Evolutionary conservation across 2,329 filamentous ascomycete genomes (phyloP).

Genomic region (Colletotrichum eremochloae): DNA sequence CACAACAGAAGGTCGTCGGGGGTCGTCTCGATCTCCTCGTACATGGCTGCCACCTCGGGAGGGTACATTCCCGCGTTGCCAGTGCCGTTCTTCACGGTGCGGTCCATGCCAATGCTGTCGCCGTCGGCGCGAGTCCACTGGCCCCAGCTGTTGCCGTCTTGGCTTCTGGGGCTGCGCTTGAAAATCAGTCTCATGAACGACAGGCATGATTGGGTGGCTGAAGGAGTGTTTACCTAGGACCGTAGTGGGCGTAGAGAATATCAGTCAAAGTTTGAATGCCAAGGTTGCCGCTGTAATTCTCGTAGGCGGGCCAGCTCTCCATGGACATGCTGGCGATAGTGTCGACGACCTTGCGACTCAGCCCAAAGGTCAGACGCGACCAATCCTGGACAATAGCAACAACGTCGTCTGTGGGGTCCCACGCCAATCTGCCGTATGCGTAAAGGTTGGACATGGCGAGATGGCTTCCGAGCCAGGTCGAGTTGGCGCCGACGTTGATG

Average conservation of each 20-base stretch:
- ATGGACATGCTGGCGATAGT: slow-evolving; percentile 74
- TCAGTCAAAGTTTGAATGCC: slow-evolving; percentile 78
- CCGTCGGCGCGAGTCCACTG: slow-evolving; percentile 78
- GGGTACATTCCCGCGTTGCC: slow-evolving; percentile 77
- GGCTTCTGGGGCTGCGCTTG: slow-evolving; percentile 67
- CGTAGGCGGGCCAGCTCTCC: slow-evolving; percentile 78
- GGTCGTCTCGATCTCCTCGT: slow-evolving; percentile 72
- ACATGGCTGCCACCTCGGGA: slow-evolving; percentile 67
- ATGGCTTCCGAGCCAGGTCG: slow-evolving; percentile 78
- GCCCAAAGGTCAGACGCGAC: slow-evolving; percentile 76
- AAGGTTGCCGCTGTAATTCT: slow-evolving; percentile 78
- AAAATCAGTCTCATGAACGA: neutral
- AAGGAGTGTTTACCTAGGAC: slow-evolving; percentile 56
- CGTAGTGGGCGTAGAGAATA: slow-evolving; percentile 76
- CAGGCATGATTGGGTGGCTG: neutral
- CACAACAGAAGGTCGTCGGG: slow-evolving; percentile 78
- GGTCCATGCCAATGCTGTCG: slow-evolving; percentile 76
- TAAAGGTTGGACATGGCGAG: slow-evolving; percentile 80
- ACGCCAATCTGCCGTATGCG: slow-evolving; percentile 76
- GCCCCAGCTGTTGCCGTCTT: slow-evolving; percentile 77
- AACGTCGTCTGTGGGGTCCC: slow-evolving; percentile 68
- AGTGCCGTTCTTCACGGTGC: slow-evolving; percentile 77
- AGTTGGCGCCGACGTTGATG: slow-evolving; percentile 75
- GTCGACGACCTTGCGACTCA: slow-evolving; percentile 66
- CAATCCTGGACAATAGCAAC: slow-evolving; percentile 71